These are phyloP conservation scores for Podaxis sp. DNA, from an alignment of 768 basidiomycete genomes.

Conservation along the genomic window DNA sequence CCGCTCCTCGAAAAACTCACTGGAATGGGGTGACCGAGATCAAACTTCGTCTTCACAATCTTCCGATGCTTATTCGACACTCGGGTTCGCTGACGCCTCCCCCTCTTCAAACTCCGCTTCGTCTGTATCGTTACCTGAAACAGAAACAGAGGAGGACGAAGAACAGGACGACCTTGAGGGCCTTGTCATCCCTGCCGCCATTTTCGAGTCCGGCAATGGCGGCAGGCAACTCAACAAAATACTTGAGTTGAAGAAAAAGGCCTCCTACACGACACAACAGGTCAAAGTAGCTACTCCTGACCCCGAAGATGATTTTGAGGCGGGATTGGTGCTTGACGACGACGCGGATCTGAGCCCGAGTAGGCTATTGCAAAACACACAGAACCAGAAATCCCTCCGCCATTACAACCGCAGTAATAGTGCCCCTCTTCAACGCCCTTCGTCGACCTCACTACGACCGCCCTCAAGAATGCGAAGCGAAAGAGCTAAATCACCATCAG, in stretches of 20 bases:
- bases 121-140: slow-evolving; percentile 67
- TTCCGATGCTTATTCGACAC: slow-evolving; percentile 82
- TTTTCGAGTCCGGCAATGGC: slow-evolving; percentile 74
- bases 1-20: slow-evolving; percentile 77
- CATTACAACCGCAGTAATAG: slow-evolving; percentile 57
- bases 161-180: slow-evolving; percentile 80
- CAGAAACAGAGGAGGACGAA: slow-evolving; percentile 71
- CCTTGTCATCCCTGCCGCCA: slow-evolving; percentile 69
- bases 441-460: slow-evolving; percentile 48
- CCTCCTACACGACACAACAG: slow-evolving; percentile 37
- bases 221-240: slow-evolving; percentile 49
- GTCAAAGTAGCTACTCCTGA: slow-evolving; percentile 58
- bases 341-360: slow-evolving; percentile 83
- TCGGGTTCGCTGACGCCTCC: slow-evolving; percentile 72
- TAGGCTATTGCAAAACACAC: slow-evolving; percentile 56
- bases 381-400: slow-evolving; percentile 41
- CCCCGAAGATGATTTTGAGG: slow-evolving; percentile 84
- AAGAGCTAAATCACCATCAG: slow-evolving; percentile 71
- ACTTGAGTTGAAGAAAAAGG: slow-evolving; percentile 56
- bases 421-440: slow-evolving; percentile 50
- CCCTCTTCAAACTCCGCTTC: slow-evolving; percentile 72
- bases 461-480: slow-evolving; percentile 62
- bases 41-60: slow-evolving; percentile 82
- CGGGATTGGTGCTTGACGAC: slow-evolving; percentile 80
- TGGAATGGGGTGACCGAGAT: slow-evolving; percentile 86